Evolutionary conservation across 441 rosid genomes (phyloP).

Genomic region (Gossypium gossypioides): DNA sequence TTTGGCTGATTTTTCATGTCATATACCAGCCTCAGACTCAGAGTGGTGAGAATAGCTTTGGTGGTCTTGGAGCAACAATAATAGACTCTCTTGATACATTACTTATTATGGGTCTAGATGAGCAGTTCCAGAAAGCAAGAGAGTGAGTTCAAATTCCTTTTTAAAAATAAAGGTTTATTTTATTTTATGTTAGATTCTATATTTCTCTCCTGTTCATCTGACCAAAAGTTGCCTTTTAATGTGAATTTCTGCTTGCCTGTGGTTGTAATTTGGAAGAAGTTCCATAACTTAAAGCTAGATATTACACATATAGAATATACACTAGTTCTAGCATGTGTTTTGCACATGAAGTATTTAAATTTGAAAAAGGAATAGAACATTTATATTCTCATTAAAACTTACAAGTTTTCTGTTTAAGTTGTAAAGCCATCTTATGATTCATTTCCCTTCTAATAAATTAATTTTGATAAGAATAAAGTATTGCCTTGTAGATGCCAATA

Average conservation of each 20-base stretch:
- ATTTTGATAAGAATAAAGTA: neutral
- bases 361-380: neutral
- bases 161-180: neutral
- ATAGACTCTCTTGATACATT: constrained; percentile 85
- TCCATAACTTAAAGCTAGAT: neutral
- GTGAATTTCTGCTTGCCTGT: neutral
- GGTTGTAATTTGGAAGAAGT: neutral
- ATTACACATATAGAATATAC: neutral
- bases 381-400: neutral
- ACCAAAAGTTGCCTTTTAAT: neutral
- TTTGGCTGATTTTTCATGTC: constrained; percentile 1
- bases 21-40: constrained; percentile 65
- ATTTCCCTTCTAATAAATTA: neutral
- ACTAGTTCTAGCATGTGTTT: neutral
- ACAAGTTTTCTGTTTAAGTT: neutral
- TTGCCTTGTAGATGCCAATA: neutral
- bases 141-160: constrained; percentile 48
- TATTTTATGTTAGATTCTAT: neutral
- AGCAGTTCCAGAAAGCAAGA: constrained; percentile 83
- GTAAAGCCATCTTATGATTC: neutral
- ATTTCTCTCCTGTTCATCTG: neutral
- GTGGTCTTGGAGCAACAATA: constrained; percentile 94
- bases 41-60: constrained; percentile 85
- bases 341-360: neutral
- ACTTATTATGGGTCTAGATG: constrained; percentile 86